A percentile compares a stretch with the other conserved stretches of the same genome.
phyloP scores from a whole-genome alignment of 495 filamentous ascomycete species.

The Cairneyella variabilis region DNA sequence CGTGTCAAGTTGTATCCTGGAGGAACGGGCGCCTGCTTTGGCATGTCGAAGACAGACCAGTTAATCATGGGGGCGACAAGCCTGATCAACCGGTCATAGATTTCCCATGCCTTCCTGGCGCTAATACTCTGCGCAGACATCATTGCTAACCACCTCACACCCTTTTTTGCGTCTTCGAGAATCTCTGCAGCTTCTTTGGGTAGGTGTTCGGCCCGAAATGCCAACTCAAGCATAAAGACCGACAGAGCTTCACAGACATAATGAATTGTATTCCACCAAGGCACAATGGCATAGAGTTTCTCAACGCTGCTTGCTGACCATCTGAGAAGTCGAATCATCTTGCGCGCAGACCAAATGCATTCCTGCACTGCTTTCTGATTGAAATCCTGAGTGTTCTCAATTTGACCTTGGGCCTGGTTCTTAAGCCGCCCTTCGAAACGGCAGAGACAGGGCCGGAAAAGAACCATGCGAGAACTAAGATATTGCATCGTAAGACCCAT shows the following conservation, averaged over 20 bases:
- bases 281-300: constrained; percentile 43
- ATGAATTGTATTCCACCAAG: constrained; percentile 64
- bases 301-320: constrained; percentile 31
- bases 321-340: constrained; percentile 52
- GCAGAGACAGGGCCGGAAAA: constrained; percentile 59
- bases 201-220: constrained; percentile 50
- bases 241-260: constrained; percentile 58
- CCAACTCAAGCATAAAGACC: constrained; percentile 56
- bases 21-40: constrained; percentile 13
- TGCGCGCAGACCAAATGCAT: constrained; percentile 56
- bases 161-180: constrained; percentile 49
- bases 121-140: constrained; percentile 43
- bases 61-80: constrained; percentile 38
- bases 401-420: constrained; percentile 40
- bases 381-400: constrained; percentile 41
- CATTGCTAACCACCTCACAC: constrained; percentile 47
- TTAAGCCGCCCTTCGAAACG: constrained; percentile 43
- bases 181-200: constrained; percentile 47
- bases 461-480: constrained; percentile 54
- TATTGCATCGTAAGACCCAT: constrained; percentile 52
- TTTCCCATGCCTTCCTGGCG: constrained; percentile 47
- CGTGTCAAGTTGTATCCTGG: constrained; percentile 17
- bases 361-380: constrained; percentile 47
- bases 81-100: constrained; percentile 48
- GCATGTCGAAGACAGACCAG: constrained; percentile 16